Conservation (phyloP, 805 yeast genomes). For the Yamadazyma paraphyllophila region DNA sequence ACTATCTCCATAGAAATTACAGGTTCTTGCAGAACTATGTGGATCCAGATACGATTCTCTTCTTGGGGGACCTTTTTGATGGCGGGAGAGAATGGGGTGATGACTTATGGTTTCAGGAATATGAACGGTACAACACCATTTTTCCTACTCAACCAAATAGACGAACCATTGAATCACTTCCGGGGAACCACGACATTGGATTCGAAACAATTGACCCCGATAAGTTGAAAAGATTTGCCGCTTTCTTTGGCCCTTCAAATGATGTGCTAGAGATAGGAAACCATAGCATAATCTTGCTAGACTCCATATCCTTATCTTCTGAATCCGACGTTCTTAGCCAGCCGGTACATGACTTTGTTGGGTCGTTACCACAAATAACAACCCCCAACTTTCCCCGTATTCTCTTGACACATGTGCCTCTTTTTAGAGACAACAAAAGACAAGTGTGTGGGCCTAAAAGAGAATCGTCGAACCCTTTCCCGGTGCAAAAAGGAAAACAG, state of each 20-base stretch:
- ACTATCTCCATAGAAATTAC: slow-evolving; percentile 77
- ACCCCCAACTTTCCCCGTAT: slow-evolving; percentile 54
- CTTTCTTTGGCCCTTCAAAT: slow-evolving; percentile 72
- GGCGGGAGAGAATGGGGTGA: slow-evolving; percentile 89
- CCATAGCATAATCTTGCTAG: slow-evolving; percentile 72
- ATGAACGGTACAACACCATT: slow-evolving; percentile 60
- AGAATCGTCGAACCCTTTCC: slow-evolving; percentile 65
- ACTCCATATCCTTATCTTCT: slow-evolving; percentile 72
- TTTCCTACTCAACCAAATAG: slow-evolving; percentile 57
- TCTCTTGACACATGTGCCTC: slow-evolving; percentile 83
- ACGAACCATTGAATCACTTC: slow-evolving; percentile 42
- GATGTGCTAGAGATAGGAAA: slow-evolving; percentile 56
- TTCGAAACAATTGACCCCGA: slow-evolving; percentile 69
- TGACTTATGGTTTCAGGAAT: slow-evolving; percentile 67
- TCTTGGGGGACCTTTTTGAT: slow-evolving; percentile 90
- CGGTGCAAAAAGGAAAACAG: slow-evolving; percentile 72
- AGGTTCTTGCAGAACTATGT: slow-evolving; percentile 53
- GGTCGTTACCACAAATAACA: slow-evolving; percentile 23
- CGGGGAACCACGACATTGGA: slow-evolving; percentile 98
- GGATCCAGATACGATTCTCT: slow-evolving; percentile 73
- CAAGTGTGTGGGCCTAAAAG: slow-evolving; percentile 75
- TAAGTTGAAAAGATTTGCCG: slow-evolving; percentile 60
- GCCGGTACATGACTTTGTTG: slow-evolving; percentile 57
- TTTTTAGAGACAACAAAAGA: slow-evolving; percentile 62
- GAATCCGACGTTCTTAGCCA: slow-evolving; percentile 46